Conservation (phyloP, 2,329 filamentous ascomycete genomes). For the Hypoxylon sp. region DNA sequence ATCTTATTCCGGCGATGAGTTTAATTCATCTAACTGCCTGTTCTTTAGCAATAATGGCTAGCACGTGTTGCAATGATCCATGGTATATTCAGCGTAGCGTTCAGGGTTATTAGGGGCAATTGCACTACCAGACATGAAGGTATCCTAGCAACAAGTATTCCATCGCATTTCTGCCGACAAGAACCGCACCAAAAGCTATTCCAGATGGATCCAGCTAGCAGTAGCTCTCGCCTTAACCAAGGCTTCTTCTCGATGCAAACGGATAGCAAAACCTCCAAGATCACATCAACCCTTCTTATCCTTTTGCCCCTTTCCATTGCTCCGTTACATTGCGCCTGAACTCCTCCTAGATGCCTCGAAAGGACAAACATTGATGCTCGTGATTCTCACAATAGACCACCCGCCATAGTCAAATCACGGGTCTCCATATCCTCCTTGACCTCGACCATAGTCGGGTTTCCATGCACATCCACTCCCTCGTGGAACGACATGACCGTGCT, state of each 20-base stretch:
- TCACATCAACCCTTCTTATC: not conserved
- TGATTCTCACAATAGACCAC: not conserved
- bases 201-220: not conserved
- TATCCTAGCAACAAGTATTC: not conserved
- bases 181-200: not conserved
- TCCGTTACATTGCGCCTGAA: not conserved
- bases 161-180: not conserved
- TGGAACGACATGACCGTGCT: conserved; percentile 2
- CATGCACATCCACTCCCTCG: not conserved
- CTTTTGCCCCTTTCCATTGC: not conserved
- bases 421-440: not conserved
- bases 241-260: not conserved
- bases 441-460: not conserved
- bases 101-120: not conserved
- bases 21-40: not conserved
- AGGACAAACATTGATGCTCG: too few species aligned
- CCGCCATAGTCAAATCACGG: conserved; percentile 12
- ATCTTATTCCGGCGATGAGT: not conserved
- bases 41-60: not conserved
- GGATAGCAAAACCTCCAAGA: not conserved
- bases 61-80: not conserved
- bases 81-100: not conserved
- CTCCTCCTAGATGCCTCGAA: not conserved
- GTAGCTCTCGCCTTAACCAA: not conserved
- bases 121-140: not conserved